A percentile compares a stretch with the other conserved stretches of the same genome.
phyloP scores from a whole-genome alignment of 2,329 filamentous ascomycete species.

The Trichoderma lentiforme region DNA sequence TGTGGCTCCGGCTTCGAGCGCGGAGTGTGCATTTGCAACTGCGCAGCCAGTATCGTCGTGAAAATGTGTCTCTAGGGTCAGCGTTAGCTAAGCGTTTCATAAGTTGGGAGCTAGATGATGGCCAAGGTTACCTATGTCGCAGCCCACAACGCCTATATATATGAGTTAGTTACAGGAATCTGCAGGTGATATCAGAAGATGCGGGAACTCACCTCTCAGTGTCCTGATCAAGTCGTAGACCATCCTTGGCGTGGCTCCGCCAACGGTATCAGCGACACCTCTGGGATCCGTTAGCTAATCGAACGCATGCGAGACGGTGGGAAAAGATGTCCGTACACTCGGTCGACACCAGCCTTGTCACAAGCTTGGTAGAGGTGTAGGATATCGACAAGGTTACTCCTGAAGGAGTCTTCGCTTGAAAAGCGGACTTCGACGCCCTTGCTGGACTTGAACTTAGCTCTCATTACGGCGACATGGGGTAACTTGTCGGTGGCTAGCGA shows the following conservation, averaged over 20 bases:
- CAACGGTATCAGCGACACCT: slow-evolving; percentile 60
- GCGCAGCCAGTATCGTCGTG: slow-evolving; percentile 37
- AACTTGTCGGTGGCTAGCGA: background rate
- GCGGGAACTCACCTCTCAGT: slow-evolving; percentile 47
- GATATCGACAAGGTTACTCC: slow-evolving; percentile 61
- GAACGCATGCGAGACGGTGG: background rate
- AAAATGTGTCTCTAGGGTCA: slow-evolving; percentile 42
- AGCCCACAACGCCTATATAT: slow-evolving; percentile 35
- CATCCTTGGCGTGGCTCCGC: slow-evolving; percentile 77
- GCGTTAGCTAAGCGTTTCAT: background rate
- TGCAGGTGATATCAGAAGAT: background rate
- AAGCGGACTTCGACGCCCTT: slow-evolving; percentile 34
- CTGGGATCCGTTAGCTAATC: background rate
- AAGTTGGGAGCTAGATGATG: background rate
- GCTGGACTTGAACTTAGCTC: slow-evolving; percentile 29
- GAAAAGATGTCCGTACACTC: slow-evolving; percentile 49
- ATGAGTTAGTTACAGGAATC: background rate
- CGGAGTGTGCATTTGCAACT: slow-evolving; percentile 83
- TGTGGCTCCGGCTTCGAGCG: slow-evolving; percentile 83
- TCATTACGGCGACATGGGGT: background rate
- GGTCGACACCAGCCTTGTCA: slow-evolving; percentile 76
- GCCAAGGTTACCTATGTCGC: slow-evolving; percentile 56
- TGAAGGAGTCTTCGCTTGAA: slow-evolving; percentile 65
- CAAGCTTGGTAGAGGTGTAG: slow-evolving; percentile 79
- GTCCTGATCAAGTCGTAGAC: slow-evolving; percentile 86